Evolutionary conservation across 1,139 yeast species (phyloP).

Genomic region (Nakaseomyces sp.): DNA sequence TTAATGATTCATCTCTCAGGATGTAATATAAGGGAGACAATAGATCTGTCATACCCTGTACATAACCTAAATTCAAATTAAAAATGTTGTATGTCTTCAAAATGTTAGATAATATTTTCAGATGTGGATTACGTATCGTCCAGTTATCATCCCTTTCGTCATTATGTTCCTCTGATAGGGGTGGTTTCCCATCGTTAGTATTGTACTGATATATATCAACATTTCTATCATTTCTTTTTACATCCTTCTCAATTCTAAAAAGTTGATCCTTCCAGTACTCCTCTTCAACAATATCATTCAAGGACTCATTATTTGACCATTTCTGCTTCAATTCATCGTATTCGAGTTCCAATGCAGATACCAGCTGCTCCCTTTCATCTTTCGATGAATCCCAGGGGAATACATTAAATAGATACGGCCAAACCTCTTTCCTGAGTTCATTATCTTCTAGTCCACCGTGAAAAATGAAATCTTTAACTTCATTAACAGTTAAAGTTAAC

Average conservation of each 20-base stretch:
- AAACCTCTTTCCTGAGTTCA: constrained; percentile 58
- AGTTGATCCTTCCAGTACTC: constrained; percentile 85
- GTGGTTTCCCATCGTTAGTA: constrained; percentile 25
- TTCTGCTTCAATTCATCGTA: constrained; percentile 62
- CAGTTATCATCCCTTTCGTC: constrained; percentile 48
- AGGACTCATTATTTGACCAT: constrained; percentile 33
- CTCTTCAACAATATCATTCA: constrained; percentile 43
- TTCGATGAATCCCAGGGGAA: constrained; percentile 81
- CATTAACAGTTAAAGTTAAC: constrained; percentile 59
- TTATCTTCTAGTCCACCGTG: constrained; percentile 73
- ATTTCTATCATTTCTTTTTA: constrained; percentile 81
- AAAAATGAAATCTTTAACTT: constrained; percentile 72
- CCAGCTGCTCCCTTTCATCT: constrained; percentile 56
- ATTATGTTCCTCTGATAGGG: constrained; percentile 37
- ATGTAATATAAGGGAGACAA: constrained; percentile 78
- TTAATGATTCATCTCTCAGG: constrained; percentile 64
- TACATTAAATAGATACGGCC: constrained; percentile 78
- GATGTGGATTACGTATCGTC: constrained; percentile 57
- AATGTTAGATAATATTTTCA: constrained; percentile 65
- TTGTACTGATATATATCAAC: constrained; percentile 53
- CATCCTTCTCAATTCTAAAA: constrained; percentile 85
- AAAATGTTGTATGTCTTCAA: constrained; percentile 78
- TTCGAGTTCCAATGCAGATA: constrained; percentile 49
- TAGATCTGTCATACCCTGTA: constrained; percentile 96
- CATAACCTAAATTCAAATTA: constrained; percentile 80